These are phyloP conservation scores for Aspergillus ibericus DNA, from an alignment of 2,329 filamentous ascomycete species.

Conservation along the genomic window DNA sequence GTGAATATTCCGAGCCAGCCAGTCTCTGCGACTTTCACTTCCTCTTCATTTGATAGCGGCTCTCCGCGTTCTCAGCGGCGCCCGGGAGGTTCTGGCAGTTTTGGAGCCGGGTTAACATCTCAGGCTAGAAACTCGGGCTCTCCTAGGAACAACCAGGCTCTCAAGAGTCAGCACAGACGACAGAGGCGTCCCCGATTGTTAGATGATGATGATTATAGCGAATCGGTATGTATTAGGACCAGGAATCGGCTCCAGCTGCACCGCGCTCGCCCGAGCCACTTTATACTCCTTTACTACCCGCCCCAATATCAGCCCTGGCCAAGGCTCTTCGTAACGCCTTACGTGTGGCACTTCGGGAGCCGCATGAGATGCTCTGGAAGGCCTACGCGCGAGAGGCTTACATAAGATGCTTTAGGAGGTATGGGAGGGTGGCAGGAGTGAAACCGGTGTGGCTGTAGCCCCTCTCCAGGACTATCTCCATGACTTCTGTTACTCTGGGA, in stretches of 20 bases:
- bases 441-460: not conserved
- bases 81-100: constrained; percentile 41
- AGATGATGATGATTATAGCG: constrained; percentile 85
- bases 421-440: not conserved
- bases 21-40: constrained; percentile 34
- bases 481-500: not conserved
- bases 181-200: constrained; percentile 71
- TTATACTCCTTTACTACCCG: not conserved
- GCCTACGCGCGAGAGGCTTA: not conserved
- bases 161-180: constrained; percentile 79
- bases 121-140: constrained; percentile 32
- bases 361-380: not conserved
- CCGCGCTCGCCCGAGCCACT: not conserved
- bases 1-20: constrained; percentile 38
- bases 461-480: not conserved
- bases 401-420: not conserved
- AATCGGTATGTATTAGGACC: constrained; percentile 61
- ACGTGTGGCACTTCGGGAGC: not conserved
- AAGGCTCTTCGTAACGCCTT: not conserved
- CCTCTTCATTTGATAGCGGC: constrained; percentile 33
- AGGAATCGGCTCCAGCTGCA: not conserved
- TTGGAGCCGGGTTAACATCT: constrained; percentile 41
- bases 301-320: not conserved
- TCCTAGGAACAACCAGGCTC: constrained; percentile 69
- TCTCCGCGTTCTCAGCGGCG: constrained; percentile 45